Percentiles rank a stretch among this genome's conserved stretches.
Conservation (phyloP, 305 asterid genomes). For the Stenogyne calaminthoides region DNA sequence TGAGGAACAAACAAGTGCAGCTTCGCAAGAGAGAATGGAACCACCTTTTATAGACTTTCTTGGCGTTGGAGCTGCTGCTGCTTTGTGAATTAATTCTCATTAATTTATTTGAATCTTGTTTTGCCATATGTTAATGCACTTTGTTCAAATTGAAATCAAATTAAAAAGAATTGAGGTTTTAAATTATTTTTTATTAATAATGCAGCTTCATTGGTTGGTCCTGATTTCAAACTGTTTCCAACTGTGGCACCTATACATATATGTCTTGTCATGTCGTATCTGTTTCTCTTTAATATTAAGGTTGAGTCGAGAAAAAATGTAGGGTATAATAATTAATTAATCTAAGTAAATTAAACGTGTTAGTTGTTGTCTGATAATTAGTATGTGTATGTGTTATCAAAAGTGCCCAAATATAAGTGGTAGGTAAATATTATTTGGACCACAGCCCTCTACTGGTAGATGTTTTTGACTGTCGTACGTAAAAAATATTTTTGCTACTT, state of each 20-base stretch:
- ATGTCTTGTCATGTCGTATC: conserved; percentile 7
- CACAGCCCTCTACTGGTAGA: background rate
- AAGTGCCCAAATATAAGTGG: background rate
- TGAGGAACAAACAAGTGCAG: conserved; percentile 31
- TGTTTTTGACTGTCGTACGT: background rate
- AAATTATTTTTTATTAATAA: background rate
- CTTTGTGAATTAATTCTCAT: conserved; percentile 36
- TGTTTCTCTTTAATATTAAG: background rate
- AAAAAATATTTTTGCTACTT: background rate
- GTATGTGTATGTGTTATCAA: background rate
- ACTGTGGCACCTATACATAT: conserved; percentile 5
- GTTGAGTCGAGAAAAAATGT: background rate
- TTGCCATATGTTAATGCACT: background rate
- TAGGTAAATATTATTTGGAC: background rate
- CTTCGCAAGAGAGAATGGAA: conserved; percentile 21
- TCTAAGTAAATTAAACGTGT: too few species aligned
- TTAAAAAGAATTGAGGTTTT: background rate
- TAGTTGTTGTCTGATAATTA: too few species aligned
- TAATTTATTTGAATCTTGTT: background rate
- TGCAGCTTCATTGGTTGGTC: background rate
- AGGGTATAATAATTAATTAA: background rate
- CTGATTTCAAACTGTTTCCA: conserved; percentile 20
- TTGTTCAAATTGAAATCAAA: background rate
- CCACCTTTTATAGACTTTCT: conserved; percentile 89
- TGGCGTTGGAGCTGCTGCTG: conserved; percentile 70